Evolutionary conservation across 1,284 basidiomycete species (phyloP).

Genomic region (Apiotrichum laibachii): DNA sequence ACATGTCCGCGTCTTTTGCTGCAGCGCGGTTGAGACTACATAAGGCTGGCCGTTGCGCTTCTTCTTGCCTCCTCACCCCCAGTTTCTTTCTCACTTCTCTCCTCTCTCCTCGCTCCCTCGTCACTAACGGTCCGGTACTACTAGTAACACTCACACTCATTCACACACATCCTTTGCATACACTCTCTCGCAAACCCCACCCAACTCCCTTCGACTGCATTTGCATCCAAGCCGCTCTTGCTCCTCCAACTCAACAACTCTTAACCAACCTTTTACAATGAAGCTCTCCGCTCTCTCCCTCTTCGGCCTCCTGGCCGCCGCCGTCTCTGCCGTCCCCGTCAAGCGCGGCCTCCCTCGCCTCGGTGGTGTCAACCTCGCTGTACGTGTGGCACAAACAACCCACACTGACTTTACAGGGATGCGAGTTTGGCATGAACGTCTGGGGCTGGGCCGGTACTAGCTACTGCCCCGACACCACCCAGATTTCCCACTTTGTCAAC

Average conservation of each 20-base stretch:
- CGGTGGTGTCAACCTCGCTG: slow-evolving; percentile 42
- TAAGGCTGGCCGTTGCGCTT: not conserved
- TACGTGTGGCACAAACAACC: slow-evolving; percentile 15
- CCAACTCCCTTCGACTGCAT: not conserved
- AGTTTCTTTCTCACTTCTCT: not conserved
- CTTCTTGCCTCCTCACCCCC: not conserved
- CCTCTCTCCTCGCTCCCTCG: not conserved
- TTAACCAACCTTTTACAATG: slow-evolving; percentile 6
- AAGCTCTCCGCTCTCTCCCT: slow-evolving; percentile 16
- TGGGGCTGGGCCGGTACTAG: slow-evolving; percentile 26
- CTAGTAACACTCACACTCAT: not conserved
- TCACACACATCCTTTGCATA: not conserved
- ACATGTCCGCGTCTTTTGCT: too few species aligned
- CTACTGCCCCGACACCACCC: slow-evolving; percentile 55
- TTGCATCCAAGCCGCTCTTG: not conserved
- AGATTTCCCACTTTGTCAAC: slow-evolving; percentile 59
- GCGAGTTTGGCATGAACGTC: slow-evolving; percentile 38
- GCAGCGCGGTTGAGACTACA: too few species aligned
- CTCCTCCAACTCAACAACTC: not conserved
- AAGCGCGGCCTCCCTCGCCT: slow-evolving; percentile 28
- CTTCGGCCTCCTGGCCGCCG: slow-evolving; percentile 14
- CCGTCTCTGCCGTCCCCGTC: slow-evolving; percentile 16
- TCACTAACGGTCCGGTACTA: not conserved
- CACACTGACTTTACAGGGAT: slow-evolving; percentile 23
- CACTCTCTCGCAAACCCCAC: not conserved